Base-by-base conservation (phyloP, 441 rosid genomes). In the Flueggea neowawraea region DNA sequence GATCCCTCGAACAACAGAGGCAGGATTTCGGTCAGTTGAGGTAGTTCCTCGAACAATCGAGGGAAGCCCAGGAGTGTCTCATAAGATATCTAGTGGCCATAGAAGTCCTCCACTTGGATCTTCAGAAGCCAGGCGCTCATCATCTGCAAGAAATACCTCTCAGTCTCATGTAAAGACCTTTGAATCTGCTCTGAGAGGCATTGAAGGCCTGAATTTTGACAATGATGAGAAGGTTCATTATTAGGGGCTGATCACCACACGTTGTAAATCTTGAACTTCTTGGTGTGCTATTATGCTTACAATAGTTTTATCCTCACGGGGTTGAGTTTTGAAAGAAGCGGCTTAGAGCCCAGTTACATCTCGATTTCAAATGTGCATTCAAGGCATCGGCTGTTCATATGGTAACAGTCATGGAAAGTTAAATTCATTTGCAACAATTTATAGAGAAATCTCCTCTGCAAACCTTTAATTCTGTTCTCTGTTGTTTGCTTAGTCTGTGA, bases 101-200 rank as follows among this genome's bases (percentile, higher is more conserved):
- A 76, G 84, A 77, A 73, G 78, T 58, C 74, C 91, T 22, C 80
- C 83, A 0, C 63, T 69, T 0, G 80, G 76, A 15, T 69, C 80
- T 63, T 61, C 85, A 22, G 91, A 82, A 39, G 81, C 80, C 16
- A 84, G 80, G 79, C 89, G 79, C 12, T 44, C 87, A 5, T 57
- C 79, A 4, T 83, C 91, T 11, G 75, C 84, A 4, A 79, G 90
- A 80, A 78, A 74, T 41, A 57, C 76, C 0, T 14, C 76, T 12
- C 82, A 80, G 0, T 14, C 78, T 12, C 82, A 80, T 36, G 63
- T 70, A 31, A 84, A 86, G 84, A 79, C 73, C 65, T 86, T 76
- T 33, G 96, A 90, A 54, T 64, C 81, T 4, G 71, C 90, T 55
- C 81, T 91, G 6, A 87, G 80, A 72, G 98, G 93, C 72, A 80